Evolutionary conservation across 2,329 filamentous ascomycete species (phyloP), one percentile per base, ranked within the genome.

Genomic region (Didymella arachidicola): DNA sequence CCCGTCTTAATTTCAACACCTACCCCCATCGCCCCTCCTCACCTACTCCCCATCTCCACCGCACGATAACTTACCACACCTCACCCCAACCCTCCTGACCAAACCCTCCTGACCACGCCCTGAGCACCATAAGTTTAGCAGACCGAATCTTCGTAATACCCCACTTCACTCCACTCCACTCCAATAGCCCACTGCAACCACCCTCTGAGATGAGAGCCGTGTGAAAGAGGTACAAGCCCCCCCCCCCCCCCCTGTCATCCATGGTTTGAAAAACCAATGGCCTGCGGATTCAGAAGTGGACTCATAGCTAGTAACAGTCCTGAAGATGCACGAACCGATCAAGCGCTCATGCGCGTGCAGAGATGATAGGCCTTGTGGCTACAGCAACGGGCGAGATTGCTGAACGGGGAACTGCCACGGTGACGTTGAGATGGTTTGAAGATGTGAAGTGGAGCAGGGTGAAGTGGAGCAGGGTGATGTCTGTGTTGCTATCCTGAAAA

Each of bases 361-460:
- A n/a, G 27, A 53, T 53, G 14, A 4, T 36, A 7, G 25, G 29
- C 7, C 42, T 41, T 8, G 51, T 25, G n/a, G 34, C 14, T 4
- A 47, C 43, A 10, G 43, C 26, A 12, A 54, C 8, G 10, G 8
- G 10, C n/a, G 34, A 26, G 11, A 22, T 50, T 12, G 29, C 29
- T 1, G 1, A 5, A 8, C 38, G 41, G 42, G 41, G 22, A 14
- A 45, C 34, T 8, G 32, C 19, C 2, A 47, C 34, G 7, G 34
- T 30, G 26, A 42, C 34, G 1, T 38, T n/a, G 4, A 45, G n/a
- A 11, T 45, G 45, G 53, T 56, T 56, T 2, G 18, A 49, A 4
- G 30, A 43, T 1, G n/a, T 39, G 2, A 48, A 58, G n/a, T 38
- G 48, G 36, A 48, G 38, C 22, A 48, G n/a, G n/a, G n/a, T n/a